Percentiles rank a stretch among this genome's conserved stretches.
phyloP scores from a whole-genome alignment of 2,329 filamentous ascomycete genomes.

The Fusarium fujikuroi region DNA sequence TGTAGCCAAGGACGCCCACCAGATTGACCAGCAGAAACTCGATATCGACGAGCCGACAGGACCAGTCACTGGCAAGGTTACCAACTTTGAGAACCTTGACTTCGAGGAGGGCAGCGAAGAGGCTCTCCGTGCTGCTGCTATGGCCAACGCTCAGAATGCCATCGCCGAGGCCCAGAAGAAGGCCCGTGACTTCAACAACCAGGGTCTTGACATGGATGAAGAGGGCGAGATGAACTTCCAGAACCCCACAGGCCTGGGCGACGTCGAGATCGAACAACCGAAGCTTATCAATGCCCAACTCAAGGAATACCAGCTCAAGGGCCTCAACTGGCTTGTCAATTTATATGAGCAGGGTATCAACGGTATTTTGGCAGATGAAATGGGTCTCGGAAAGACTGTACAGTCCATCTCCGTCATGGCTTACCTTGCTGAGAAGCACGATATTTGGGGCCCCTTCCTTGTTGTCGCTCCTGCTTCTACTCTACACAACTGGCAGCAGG shows the following conservation, averaged over 20 bases:
- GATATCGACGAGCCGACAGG: conserved; percentile 65
- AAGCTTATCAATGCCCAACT: conserved; percentile 93
- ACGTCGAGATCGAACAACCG: conserved; percentile 93
- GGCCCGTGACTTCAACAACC: conserved; percentile 90
- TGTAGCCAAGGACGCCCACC: conserved; percentile 64
- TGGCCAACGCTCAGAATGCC: conserved; percentile 95
- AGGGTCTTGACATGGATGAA: conserved; percentile 77
- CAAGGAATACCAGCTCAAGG: conserved; percentile 99
- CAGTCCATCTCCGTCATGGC: conserved; percentile 99
- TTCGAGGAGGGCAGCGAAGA: conserved; percentile 96
- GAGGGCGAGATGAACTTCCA: conserved; percentile 99
- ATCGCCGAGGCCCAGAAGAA: conserved; percentile 94
- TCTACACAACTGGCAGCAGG: conserved; percentile 99
- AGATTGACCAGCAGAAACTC: conserved; percentile 54
- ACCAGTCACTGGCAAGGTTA: conserved; percentile 75
- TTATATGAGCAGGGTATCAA: conserved; percentile 99
- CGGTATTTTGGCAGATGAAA: conserved; percentile 97
- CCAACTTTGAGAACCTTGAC: conserved; percentile 92
- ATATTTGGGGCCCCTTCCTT: conserved; percentile 97
- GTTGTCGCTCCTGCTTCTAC: conserved; percentile 97
- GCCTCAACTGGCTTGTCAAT: conserved; percentile 99
- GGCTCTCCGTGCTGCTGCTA: conserved; percentile 81
- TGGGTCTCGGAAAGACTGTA: conserved; percentile 99
- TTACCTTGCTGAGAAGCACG: conserved; percentile 95
- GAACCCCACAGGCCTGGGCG: conserved; percentile 93